Evolutionary conservation across 1,139 yeast species (phyloP), one percentile per base, ranked within the genome.

Genomic region (Taphrina flavorubra): DNA sequence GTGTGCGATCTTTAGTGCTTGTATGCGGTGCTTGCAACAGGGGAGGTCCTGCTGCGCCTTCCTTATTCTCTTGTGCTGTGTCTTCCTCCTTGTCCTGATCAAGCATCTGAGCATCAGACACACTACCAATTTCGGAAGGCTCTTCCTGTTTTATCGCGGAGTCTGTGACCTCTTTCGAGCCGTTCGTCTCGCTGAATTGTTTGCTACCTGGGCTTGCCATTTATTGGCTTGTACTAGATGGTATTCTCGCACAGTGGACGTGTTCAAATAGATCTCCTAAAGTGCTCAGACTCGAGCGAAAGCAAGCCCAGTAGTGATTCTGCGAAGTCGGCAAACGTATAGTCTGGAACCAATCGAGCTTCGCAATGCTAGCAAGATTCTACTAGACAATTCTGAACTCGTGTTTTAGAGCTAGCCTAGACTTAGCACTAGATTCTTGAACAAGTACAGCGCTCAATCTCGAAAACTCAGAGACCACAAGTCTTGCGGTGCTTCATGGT

Each of bases 1-100:
- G 80, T 0, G 97, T 88, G 76, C 91, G 92, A 75, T 95, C 99
- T n/a, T 56, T 56, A 11, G 67, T 42, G n/a, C 44, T 44, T 51
- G 61, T 63, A 31, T 56, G 51, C 7, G 67, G 67, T 8, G 20
- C 18, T 14, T 42, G 62, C 16, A n/a, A 13, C 7, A 16, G 31
- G 10, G 34, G 39, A 39, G 47, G 47, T 11, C 10, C 37, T 11
- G 34, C 13, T 18, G 18, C 16, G n/a, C n/a, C 25, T 46, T 18
- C 51, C 11, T 13, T 2, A 6, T 11, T 49, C 6, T 49, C 36
- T 20, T 49, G 18, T 10, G 13, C 36, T 11, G 36, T n/a, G 2
- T 20, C 36, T 10, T 31, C 8, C 10, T 49, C 53, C n/a, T 49
- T 8, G 6, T 49, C 53, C 4, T 11, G 36, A 8, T 49, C 53